Conservation (phyloP, 768 basidiomycete genomes). For the Dacryopinax spathularia region DNA sequence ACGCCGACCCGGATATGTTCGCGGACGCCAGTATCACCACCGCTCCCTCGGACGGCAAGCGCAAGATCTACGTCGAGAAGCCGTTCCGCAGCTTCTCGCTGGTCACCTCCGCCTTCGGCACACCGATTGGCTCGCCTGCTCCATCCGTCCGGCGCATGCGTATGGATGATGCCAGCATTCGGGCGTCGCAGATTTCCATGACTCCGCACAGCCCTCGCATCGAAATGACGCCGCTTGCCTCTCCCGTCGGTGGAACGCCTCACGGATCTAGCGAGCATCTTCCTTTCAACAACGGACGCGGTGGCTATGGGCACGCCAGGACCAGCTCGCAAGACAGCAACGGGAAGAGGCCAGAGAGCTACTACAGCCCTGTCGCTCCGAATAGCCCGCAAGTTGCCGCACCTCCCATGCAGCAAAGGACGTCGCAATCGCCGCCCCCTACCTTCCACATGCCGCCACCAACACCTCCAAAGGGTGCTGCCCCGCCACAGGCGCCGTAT, state of each 20-base stretch:
- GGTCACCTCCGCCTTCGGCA: constrained; percentile 2
- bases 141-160: not conserved
- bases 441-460: not conserved
- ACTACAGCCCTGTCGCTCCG: not conserved
- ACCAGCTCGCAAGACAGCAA: not conserved
- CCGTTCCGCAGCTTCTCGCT: constrained; percentile 2
- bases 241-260: not conserved
- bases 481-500: not conserved
- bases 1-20: not conserved
- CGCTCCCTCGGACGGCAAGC: not conserved
- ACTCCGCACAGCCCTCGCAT: not conserved
- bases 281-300: not conserved
- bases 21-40: not conserved
- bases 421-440: not conserved
- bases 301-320: not conserved
- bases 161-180: not conserved
- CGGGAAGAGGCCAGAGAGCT: not conserved
- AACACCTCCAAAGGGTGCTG: not conserved
- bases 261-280: not conserved
- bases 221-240: not conserved
- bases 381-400: not conserved
- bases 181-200: not conserved
- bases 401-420: not conserved
- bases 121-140: not conserved
- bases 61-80: constrained; percentile 2